These are phyloP conservation scores for Rhodotorula toruloides DNA, from an alignment of 768 basidiomycete species.

Conservation along the genomic window DNA sequence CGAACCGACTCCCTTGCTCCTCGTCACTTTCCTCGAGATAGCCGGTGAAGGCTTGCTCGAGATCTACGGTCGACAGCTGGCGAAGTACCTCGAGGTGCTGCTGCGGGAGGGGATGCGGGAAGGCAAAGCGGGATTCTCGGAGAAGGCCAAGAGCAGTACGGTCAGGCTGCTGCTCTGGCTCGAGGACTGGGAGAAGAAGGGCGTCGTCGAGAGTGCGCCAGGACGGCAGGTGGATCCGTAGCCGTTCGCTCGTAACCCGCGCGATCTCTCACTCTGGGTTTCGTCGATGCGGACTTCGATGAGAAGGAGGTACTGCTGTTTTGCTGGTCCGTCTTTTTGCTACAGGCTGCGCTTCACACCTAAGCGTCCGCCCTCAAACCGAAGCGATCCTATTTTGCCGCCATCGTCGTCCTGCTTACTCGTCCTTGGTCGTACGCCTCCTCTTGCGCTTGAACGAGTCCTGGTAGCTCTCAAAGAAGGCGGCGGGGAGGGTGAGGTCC, in stretches of 20 bases:
- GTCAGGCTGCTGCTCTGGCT: constrained; percentile 30
- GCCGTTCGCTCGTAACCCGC: background rate
- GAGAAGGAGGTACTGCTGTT: background rate
- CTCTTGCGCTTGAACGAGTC: background rate
- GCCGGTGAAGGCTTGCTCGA: constrained; percentile 18
- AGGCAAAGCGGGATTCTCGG: constrained; percentile 32
- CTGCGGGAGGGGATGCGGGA: constrained; percentile 35
- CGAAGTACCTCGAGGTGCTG: constrained; percentile 35
- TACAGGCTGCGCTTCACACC: too few relatives aligned
- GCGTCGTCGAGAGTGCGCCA: background rate
- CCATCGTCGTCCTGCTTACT: background rate
- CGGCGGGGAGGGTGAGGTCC: background rate
- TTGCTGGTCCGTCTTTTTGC: background rate
- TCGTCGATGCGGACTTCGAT: too few relatives aligned
- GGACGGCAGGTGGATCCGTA: constrained; percentile 22
- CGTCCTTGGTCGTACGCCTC: background rate
- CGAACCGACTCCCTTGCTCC: constrained; percentile 37
- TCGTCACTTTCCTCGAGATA: constrained; percentile 37
- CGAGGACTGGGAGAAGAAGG: constrained; percentile 38
- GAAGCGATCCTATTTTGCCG: too few relatives aligned
- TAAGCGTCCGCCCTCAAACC: too few relatives aligned
- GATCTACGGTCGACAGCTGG: constrained; percentile 35
- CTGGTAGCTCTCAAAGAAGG: constrained; percentile 5
- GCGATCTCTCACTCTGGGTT: background rate
- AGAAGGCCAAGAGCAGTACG: constrained; percentile 29